These are phyloP conservation scores for Quercus bicolor DNA, from an alignment of 306 rosid species.

Conservation along the genomic window DNA sequence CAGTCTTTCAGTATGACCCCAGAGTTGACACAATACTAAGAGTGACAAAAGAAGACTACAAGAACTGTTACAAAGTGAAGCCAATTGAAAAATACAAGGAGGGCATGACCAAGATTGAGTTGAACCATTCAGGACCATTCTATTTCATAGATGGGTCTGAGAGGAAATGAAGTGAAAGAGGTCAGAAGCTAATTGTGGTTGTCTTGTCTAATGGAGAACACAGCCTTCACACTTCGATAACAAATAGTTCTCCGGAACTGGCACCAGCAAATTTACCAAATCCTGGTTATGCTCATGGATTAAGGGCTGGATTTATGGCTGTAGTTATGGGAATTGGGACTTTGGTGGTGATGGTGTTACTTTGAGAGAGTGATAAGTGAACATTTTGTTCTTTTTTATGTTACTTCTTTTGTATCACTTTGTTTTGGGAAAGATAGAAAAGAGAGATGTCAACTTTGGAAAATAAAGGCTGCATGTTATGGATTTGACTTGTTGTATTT, in stretches of 20 bases:
- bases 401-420: no score
- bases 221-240: no score
- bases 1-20: neutral
- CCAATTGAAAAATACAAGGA: neutral
- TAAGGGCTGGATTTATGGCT: neutral
- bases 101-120: neutral
- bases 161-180: neutral
- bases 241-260: no score
- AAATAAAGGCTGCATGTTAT: no score
- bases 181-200: neutral
- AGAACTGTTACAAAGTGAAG: neutral
- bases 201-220: neutral
- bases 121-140: neutral
- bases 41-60: neutral
- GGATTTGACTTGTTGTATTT: no score
- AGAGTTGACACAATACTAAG: neutral
- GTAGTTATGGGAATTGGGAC: conserved; percentile 8
- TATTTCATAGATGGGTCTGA: neutral
- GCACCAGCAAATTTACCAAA: no score
- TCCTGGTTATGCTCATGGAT: neutral
- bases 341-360: neutral
- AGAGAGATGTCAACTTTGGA: no score
- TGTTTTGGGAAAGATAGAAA: no score
- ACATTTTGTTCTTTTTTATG: no score
- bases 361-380: neutral